phyloP scores from a whole-genome alignment of 768 basidiomycete species.

The Russula earlei region DNA sequence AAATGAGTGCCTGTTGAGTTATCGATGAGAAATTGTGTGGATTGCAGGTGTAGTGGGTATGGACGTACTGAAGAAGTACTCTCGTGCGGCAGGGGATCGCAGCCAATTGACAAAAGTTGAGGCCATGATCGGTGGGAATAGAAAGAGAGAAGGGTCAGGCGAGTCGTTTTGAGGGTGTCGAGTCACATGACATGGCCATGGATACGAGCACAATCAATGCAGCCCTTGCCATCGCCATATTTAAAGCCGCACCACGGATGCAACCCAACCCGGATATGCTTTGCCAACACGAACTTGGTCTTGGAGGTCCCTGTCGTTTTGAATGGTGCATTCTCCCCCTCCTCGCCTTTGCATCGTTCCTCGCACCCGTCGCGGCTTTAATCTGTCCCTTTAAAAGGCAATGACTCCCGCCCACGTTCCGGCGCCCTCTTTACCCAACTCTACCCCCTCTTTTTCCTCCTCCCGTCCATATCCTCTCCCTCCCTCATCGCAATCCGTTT shows the following conservation, averaged over 20 bases:
- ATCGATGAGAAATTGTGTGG: slow-evolving; percentile 19
- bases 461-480: neutral
- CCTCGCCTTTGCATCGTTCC: neutral
- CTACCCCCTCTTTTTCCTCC: slow-evolving; percentile 9
- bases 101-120: slow-evolving; percentile 84
- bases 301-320: too few relatives aligned
- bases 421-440: neutral
- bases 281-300: too few relatives aligned
- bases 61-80: slow-evolving; percentile 90
- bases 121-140: slow-evolving; percentile 43
- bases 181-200: neutral
- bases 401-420: slow-evolving; percentile 16
- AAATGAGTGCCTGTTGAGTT: slow-evolving; percentile 76
- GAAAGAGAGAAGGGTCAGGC: too few relatives aligned
- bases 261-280: too few relatives aligned
- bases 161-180: neutral
- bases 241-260: neutral
- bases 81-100: slow-evolving; percentile 81
- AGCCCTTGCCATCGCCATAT: too few relatives aligned
- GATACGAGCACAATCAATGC: too few relatives aligned
- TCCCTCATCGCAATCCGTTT: neutral
- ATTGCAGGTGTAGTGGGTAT: neutral
- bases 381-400: slow-evolving; percentile 10
- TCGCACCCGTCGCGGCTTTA: neutral
- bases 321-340: too few relatives aligned